These are phyloP conservation scores for Echinosophora koreensis DNA, from an alignment of 306 rosid species.

Conservation along the genomic window DNA sequence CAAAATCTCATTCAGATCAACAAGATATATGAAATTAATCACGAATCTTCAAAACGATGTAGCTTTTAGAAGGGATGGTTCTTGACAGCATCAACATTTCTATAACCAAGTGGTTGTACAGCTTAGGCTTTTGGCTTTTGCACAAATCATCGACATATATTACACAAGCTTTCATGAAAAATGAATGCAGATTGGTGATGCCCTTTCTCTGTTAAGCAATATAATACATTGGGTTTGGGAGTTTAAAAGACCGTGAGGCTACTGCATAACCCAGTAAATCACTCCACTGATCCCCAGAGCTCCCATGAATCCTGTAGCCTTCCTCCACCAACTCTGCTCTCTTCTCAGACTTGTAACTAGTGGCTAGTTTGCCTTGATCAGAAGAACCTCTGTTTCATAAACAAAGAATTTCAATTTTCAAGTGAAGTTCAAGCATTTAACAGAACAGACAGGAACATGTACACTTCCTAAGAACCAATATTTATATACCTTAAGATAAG, in stretches of 20 bases:
- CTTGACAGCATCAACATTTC: neutral
- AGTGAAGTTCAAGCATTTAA: neutral
- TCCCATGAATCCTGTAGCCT: constrained; percentile 82
- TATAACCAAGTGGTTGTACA: neutral
- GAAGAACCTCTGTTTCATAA: constrained; percentile 61
- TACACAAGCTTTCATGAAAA: constrained; percentile 28
- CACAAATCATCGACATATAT: neutral
- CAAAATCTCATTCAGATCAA: neutral
- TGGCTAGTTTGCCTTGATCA: constrained; percentile 76
- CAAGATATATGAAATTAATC: neutral
- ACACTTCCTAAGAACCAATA: constrained; percentile 3
- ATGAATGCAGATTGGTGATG: constrained; percentile 41
- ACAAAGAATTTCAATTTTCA: constrained; percentile 31
- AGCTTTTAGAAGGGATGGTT: neutral
- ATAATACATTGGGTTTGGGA: constrained; percentile 92
- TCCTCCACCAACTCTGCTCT: constrained; percentile 63
- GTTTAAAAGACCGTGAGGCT: constrained; percentile 76
- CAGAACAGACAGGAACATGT: constrained; percentile 19
- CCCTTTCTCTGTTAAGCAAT: constrained; percentile 50
- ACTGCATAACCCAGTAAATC: constrained; percentile 79
- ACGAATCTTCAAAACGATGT: neutral
- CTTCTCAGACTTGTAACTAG: constrained; percentile 80
- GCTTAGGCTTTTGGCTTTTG: neutral
- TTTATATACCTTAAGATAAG: constrained; percentile 77
- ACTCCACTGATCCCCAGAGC: constrained; percentile 96